Evolutionary conservation across 2,329 filamentous ascomycete genomes (phyloP).

Genomic region (Trichoderma aggressivum): DNA sequence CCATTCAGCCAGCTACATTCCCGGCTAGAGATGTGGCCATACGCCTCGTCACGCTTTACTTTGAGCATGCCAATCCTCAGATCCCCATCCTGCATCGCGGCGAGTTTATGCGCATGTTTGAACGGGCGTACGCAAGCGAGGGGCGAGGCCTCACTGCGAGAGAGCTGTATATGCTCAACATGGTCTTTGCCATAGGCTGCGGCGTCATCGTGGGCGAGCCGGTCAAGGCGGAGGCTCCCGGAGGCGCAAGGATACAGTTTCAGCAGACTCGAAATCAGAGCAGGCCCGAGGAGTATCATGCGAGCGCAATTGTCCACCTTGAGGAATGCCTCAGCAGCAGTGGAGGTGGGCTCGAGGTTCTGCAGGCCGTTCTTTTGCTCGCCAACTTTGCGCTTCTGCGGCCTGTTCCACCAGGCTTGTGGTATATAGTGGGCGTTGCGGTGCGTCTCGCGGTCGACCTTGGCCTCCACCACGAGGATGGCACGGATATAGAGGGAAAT

Average conservation of each 20-base stretch:
- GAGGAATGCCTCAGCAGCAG: slow-evolving; percentile 82
- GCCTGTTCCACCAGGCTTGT: slow-evolving; percentile 87
- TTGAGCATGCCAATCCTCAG: slow-evolving; percentile 94
- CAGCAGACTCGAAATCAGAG: slow-evolving; percentile 43
- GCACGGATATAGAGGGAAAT: slow-evolving; percentile 59
- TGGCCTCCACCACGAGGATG: slow-evolving; percentile 89
- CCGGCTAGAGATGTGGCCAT: slow-evolving; percentile 72
- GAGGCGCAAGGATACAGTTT: slow-evolving; percentile 28
- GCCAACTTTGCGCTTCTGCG: slow-evolving; percentile 88
- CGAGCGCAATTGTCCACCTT: slow-evolving; percentile 86
- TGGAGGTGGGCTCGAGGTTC: slow-evolving; percentile 84
- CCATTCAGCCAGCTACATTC: slow-evolving; percentile 80
- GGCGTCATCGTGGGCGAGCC: slow-evolving; percentile 80
- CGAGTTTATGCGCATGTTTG: slow-evolving; percentile 86
- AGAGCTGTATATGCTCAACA: slow-evolving; percentile 92
- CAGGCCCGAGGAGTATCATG: slow-evolving; percentile 94
- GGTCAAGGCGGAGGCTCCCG: slow-evolving; percentile 45
- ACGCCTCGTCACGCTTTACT: slow-evolving; percentile 77
- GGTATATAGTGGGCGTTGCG: slow-evolving; percentile 96
- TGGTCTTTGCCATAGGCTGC: slow-evolving; percentile 93
- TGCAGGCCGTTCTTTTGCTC: slow-evolving; percentile 87
- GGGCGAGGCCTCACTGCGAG: slow-evolving; percentile 65
- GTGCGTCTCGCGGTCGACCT: slow-evolving; percentile 87
- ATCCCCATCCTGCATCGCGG: slow-evolving; percentile 86
- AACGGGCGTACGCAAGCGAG: slow-evolving; percentile 71